These are phyloP conservation scores for Citeromyces nyonsensis DNA, from an alignment of 805 yeast genomes.

Conservation along the genomic window DNA sequence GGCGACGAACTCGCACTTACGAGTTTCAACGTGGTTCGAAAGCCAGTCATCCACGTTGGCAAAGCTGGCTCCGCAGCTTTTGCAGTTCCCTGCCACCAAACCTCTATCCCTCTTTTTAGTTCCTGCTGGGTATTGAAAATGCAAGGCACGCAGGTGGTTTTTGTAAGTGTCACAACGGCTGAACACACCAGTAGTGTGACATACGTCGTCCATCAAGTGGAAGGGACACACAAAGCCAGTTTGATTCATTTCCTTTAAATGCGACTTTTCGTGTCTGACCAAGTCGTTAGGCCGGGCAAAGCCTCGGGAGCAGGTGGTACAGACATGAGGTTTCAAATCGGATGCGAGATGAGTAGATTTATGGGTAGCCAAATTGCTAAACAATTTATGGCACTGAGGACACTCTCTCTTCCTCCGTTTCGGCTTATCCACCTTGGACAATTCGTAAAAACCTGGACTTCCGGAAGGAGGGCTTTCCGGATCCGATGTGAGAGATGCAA, in stretches of 20 bases:
- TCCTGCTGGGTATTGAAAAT: constrained; percentile 78
- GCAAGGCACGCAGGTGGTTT: constrained; percentile 81
- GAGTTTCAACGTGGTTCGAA: constrained; percentile 47
- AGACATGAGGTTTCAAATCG: constrained; percentile 60
- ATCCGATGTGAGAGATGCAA: too few species aligned
- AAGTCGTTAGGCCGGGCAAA: constrained; percentile 82
- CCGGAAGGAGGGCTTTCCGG: too few species aligned
- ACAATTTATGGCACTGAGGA: constrained; percentile 26
- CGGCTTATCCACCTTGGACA: constrained; percentile 1
- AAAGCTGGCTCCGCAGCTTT: constrained; percentile 56
- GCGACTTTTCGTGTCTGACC: constrained; percentile 74
- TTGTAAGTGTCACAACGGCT: constrained; percentile 86
- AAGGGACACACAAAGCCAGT: constrained; percentile 66
- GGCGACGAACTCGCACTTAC: constrained; percentile 13
- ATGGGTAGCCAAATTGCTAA: constrained; percentile 74
- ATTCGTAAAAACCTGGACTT: too few species aligned
- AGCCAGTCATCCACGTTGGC: constrained; percentile 72
- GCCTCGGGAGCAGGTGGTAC: constrained; percentile 69
- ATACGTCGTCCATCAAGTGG: constrained; percentile 18
- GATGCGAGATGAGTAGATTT: constrained; percentile 64
- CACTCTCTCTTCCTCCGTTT: constrained; percentile 19
- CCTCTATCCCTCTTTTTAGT: constrained; percentile 66
- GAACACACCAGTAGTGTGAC: constrained; percentile 78
- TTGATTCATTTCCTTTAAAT: constrained; percentile 60
- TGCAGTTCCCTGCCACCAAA: constrained; percentile 59